Evolutionary conservation across 2,329 filamentous ascomycete species (phyloP).

Genomic region (Hypoxylon sp.): DNA sequence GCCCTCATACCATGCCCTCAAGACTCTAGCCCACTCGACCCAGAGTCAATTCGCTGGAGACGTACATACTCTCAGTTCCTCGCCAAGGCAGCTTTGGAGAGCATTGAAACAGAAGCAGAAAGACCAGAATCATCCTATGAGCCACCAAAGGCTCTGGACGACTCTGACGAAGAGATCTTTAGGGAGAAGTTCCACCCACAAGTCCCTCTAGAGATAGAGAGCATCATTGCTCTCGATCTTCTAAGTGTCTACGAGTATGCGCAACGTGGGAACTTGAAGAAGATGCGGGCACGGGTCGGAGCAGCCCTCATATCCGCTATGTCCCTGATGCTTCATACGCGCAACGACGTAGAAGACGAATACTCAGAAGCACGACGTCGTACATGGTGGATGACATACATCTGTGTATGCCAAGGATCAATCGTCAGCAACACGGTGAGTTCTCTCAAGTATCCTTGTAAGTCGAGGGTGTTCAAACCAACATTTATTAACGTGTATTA

Average conservation of each 20-base stretch:
- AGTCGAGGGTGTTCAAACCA: not conserved
- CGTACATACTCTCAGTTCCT: conserved; percentile 59
- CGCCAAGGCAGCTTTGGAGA: conserved; percentile 57
- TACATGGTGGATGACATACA: conserved; percentile 65
- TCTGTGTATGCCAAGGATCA: conserved; percentile 58
- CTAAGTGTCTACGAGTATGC: conserved; percentile 63
- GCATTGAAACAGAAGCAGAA: conserved; percentile 58
- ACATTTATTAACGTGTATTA: conserved; percentile 34
- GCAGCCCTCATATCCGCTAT: conserved; percentile 58
- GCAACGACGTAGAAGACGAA: conserved; percentile 49
- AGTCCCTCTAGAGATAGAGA: conserved; percentile 57
- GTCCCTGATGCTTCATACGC: conserved; percentile 54
- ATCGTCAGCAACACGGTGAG: conserved; percentile 60
- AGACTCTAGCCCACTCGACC: conserved; percentile 47
- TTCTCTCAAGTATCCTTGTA: not conserved
- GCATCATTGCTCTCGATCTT: conserved; percentile 57
- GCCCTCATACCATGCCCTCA: conserved; percentile 57
- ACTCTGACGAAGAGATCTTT: conserved; percentile 44
- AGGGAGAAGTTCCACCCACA: conserved; percentile 55
- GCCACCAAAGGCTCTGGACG: conserved; percentile 55
- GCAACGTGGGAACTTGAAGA: conserved; percentile 61
- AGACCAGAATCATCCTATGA: conserved; percentile 55
- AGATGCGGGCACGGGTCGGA: conserved; percentile 58
- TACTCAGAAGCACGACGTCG: conserved; percentile 57
- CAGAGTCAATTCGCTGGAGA: conserved; percentile 54